Conservation (phyloP, 2,329 filamentous ascomycete species). For the Neopestalotiopsis sp. region DNA sequence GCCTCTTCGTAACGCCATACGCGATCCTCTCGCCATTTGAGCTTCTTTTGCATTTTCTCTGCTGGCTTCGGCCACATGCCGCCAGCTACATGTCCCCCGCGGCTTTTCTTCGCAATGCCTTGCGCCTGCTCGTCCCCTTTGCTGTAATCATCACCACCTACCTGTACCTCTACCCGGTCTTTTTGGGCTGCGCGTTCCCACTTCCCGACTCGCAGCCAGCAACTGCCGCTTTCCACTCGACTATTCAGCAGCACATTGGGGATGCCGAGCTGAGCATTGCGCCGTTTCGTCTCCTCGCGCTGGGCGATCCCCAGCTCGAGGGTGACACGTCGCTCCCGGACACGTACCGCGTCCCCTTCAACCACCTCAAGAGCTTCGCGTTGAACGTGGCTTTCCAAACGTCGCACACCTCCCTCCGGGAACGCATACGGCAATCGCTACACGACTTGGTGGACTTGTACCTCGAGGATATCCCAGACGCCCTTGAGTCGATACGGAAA, state of each 20-base stretch:
- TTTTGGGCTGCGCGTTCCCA: constrained; percentile 83
- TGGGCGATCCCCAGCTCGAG: constrained; percentile 93
- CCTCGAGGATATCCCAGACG: constrained; percentile 71
- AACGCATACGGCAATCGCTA: constrained; percentile 56
- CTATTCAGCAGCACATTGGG: constrained; percentile 39
- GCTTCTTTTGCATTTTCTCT: constrained; percentile 1
- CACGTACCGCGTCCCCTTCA: constrained; percentile 57
- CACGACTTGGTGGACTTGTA: constrained; percentile 68
- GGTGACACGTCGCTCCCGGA: constrained; percentile 84
- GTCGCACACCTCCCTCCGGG: constrained; percentile 51
- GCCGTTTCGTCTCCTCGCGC: constrained; percentile 84
- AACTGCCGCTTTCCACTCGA: constrained; percentile 43
- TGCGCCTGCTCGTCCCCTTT: constrained; percentile 66
- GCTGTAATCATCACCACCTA: constrained; percentile 75
- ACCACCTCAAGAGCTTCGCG: constrained; percentile 55
- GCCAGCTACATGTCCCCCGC: constrained; percentile 57
- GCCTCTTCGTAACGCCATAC: constrained; percentile 25
- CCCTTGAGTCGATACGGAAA: constrained; percentile 75
- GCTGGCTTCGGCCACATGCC: constrained; percentile 38
- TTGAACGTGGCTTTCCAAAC: constrained; percentile 55
- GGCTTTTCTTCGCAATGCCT: constrained; percentile 60
- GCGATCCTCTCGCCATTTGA: not conserved
- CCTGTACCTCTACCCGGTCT: constrained; percentile 86
- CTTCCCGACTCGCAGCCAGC: constrained; percentile 38
- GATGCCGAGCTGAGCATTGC: constrained; percentile 48